A percentile compares a stretch with the other conserved stretches of the same genome.
Evolutionary conservation across 495 filamentous ascomycete species (phyloP).

Genomic region (Hypoxylon lenormandii): DNA sequence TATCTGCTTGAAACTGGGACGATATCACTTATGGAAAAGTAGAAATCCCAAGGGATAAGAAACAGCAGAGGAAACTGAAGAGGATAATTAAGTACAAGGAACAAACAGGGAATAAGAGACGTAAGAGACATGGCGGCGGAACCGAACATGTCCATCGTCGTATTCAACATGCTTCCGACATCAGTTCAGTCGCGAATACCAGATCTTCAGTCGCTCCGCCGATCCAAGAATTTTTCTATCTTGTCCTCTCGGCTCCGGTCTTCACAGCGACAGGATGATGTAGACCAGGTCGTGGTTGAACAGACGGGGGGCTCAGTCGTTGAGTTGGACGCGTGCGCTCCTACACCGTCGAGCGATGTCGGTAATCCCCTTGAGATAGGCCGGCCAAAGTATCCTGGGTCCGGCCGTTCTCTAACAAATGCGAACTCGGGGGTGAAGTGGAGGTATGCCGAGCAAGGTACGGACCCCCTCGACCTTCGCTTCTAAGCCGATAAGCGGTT

Average conservation of each 20-base stretch:
- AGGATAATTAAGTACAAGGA: background rate
- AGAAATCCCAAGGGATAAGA: background rate
- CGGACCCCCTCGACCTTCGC: constrained; percentile 1
- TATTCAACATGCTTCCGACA: constrained; percentile 48
- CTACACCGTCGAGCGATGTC: constrained; percentile 5
- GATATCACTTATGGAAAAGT: background rate
- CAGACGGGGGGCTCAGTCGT: constrained; percentile 25
- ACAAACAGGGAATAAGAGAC: background rate
- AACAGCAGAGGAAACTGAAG: background rate
- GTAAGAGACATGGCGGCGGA: constrained; percentile 40
- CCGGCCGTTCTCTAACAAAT: constrained; percentile 3
- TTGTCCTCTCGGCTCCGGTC: constrained; percentile 31
- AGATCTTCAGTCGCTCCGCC: constrained; percentile 44
- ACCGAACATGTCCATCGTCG: constrained; percentile 45
- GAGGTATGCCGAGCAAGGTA: constrained; percentile 53
- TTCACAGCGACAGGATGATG: constrained; percentile 13
- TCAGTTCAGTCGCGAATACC: constrained; percentile 49
- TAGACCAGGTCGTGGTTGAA: constrained; percentile 25
- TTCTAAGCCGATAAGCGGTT: background rate
- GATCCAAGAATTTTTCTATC: constrained; percentile 37
- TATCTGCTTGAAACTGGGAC: constrained; percentile 7
- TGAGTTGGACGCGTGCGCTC: constrained; percentile 22
- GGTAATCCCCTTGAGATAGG: constrained; percentile 11
- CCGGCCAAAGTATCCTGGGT: background rate
- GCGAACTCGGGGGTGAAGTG: constrained; percentile 47